Base-by-base conservation (phyloP, 108 stramenopile genomes). In the Stephanodiscus minutulus region DNA sequence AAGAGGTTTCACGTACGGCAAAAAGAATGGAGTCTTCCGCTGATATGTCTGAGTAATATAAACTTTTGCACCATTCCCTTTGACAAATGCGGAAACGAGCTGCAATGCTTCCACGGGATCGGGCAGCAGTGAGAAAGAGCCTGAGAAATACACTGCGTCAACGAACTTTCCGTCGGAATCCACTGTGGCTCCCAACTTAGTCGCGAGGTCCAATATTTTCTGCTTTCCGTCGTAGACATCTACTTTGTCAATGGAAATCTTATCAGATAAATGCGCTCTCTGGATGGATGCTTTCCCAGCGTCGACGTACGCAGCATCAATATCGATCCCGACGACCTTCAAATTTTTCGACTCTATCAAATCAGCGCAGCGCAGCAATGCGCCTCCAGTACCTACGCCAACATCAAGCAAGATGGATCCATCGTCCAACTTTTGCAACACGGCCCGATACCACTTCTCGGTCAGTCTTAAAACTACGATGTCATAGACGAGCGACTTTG, bases 1-100 rank as follows among this genome's bases (percentile, higher is more conserved):
- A 22, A 84, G 54, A 27, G 86, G 85, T 73, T 90, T 90, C 43
- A 86, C 46, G 27, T 66, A 61, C 0, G 73, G 64, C 44, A 87
- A 61, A 61, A 84, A 65, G 36, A 83, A 83, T 20, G 83, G 66
- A 29, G 72, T 64, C 70, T 71, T 75, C 20, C 77, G 46, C 68
- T 90, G 89, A 73, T 84, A 90, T 24, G 89, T 90, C 61, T 90
- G 89, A 9, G 89, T 90, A 44, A 90, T 82, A 68, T 82, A 87
- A 21, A 90, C 73, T 21, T 47, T 46, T 24, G 83, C 84, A 31
- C 54, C 72, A 18, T 61, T 58, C 46, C 53, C 53, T 53, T 69
- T 67, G 12, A 83, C 72, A 39, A 74, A 76, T 28, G 48, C 29
- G 3, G 72, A 21, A 18, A 83, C 77, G n/a, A 81, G 59, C 17